Evolutionary conservation across 1,284 basidiomycete species (phyloP).

Genomic region (Cutaneotrichosporon spelunceum): DNA sequence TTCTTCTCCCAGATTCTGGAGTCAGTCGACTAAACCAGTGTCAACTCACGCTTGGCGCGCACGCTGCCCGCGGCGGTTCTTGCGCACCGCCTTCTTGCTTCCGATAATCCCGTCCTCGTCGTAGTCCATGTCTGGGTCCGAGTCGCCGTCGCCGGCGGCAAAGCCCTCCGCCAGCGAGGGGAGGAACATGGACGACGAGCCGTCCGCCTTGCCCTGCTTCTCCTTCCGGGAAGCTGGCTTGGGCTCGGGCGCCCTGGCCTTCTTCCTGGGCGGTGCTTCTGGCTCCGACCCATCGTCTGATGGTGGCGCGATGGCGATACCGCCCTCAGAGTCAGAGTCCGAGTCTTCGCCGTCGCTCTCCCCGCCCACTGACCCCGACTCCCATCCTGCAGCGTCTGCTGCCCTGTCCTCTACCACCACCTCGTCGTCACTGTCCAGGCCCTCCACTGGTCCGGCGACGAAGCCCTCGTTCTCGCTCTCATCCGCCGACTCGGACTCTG

Average conservation of each 20-base stretch:
- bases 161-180: constrained; percentile 85
- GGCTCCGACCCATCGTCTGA: constrained; percentile 25
- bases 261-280: constrained; percentile 32
- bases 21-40: constrained; percentile 8
- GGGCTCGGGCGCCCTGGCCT: constrained; percentile 22
- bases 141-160: constrained; percentile 69
- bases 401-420: constrained; percentile 43
- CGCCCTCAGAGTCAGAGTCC: constrained; percentile 55
- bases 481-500: constrained; percentile 8
- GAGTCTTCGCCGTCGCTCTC: constrained; percentile 51
- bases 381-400: constrained; percentile 59
- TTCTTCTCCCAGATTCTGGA: constrained; percentile 95
- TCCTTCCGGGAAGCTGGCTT: constrained; percentile 18
- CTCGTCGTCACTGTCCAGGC: constrained; percentile 24
- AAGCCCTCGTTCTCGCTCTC: constrained; percentile 11
- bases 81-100: constrained; percentile 59
- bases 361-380: constrained; percentile 49
- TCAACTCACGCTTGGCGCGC: constrained; percentile 80
- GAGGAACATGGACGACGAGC: constrained; percentile 70
- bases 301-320: constrained; percentile 4
- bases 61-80: constrained; percentile 87
- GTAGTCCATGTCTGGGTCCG: constrained; percentile 71
- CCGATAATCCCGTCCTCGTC: constrained; percentile 54
- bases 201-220: constrained; percentile 28
- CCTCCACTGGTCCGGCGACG: constrained; percentile 9